Base-by-base conservation (phyloP, 352 stramenopile genomes). In the Phytopythium aichiense region DNA sequence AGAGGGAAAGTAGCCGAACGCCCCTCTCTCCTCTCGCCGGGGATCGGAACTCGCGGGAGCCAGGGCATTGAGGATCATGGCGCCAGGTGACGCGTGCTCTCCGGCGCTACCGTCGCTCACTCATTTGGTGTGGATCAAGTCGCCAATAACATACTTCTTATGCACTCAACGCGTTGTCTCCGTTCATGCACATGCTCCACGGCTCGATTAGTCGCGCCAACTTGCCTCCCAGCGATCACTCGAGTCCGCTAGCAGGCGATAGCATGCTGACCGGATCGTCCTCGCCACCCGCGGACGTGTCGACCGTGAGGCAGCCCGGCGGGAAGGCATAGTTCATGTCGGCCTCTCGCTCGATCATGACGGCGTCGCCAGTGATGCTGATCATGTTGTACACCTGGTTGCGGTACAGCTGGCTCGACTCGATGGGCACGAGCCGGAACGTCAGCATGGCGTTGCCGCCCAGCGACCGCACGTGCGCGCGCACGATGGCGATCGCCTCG, bases 321-420 rank as follows among this genome's bases (percentile, higher is more conserved):
- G 63, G 65, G 30, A 67, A 81, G 15, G 58, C 59, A 23, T 70
- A 66, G 49, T 73, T 72, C 50, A 65, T 56, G 51, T 82, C 72
- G 55, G 54, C 60, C 46, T 92, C 71, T 28, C 83, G 77, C 61
- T 88, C 78, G 30, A 92, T 81, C 79, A 92, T 91, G 28, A 91
- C 86, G 11, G 85, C 81, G 63, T 95, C 88, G 7, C 88, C 88
- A 2, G 85, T 95, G 66, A 96, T 91, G 59, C 84, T 94, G 54
- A 96, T 94, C 85, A 96, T 95, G 71, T 95, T 95, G 84, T 96
- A 96, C 58, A 95, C 86, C 66, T 94, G 87, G 65, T 96, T 96
- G 48, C 88, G 87, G 53, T 94, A 92, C 33, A 95, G 66, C 49
- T 93, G 85, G 46, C 85, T 94, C 11, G 87, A 95, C 66, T 96